Base-by-base conservation (phyloP, 2,329 filamentous ascomycete species). In the Scopulariopsis brevicaulis region DNA sequence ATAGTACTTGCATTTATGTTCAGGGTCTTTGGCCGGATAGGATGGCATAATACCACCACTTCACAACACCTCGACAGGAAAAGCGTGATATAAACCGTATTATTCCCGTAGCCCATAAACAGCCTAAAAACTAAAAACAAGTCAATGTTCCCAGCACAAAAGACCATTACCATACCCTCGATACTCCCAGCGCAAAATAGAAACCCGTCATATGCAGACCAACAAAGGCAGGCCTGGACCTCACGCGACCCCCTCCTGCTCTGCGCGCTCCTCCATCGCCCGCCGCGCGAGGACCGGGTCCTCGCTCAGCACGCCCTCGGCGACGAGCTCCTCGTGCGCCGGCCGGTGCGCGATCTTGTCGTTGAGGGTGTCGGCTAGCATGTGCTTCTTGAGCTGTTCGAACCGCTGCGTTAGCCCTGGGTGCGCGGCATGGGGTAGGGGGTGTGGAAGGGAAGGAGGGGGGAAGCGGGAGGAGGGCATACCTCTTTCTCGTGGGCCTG, bases 321-420 rank as follows among this genome's bases (percentile, higher is more conserved):
- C 84, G 59, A 96, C 78, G 62, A 96, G 76, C 55, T 87, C 80
- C 63, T 91, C 89, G 12, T 89, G 87, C 40, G 82, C 78, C 1
- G 92, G 92, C 22, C 92, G 81, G 65, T 86, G 80, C 66, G 87
- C 82, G 62, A 96, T 84, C 71, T 92, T 92, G 67, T 95, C 90
- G 71, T 96, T 94, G 61, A 96, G 79, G 58, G 81, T 87, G 70
- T 96, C 89, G 60, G 85, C 87, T 15, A 87, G 83, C 91, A 96
- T 96, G 71, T 90, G 86, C 69, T 86, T 90, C 71, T 91, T 84
- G 50, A 96, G 84, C 75, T 81, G 55, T 59, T 50, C 22, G 7
- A 11, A 10, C 24, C 3, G 18, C 8, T 2, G n/a, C 11, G 46
- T 50, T 12, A 50, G 46, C 46, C 20, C n/a, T 46, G 40, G n/a